Evolutionary conservation across 208 protist species (phyloP), one percentile per base, ranked within the genome.

Genomic region (Novymonas esmeraldas): DNA sequence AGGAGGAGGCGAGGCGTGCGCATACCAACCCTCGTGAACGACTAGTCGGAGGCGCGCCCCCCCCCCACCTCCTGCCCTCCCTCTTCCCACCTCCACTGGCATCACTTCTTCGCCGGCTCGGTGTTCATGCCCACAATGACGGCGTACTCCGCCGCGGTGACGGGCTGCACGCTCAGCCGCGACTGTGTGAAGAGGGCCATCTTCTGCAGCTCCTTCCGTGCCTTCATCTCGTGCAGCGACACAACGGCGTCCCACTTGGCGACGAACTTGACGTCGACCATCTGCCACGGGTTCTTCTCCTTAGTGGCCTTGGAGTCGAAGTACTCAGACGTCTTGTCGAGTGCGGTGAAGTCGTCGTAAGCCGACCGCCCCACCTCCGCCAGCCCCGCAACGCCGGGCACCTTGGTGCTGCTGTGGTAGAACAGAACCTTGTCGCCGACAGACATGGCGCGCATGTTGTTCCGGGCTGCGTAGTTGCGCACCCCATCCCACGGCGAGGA

Each of bases 401-500:
- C 81, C 59, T 89, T 94, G 41, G 85, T 80, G 49, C 90, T 93
- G 75, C 87, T 94, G 65, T 96, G 91, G 64, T 94, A 96, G 66
- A 96, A 96, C 11, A 96, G 73, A 22, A 94, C 76, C 34, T 70
- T 60, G 68, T 96, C 89, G 14, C 85, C 86, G 2, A 90, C 48
- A 13, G 73, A 64, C 91, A 96, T 96, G n/a, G 78, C 64, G 34
- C 73, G 71, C 89, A 96, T 93, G 58, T 94, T 75, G 63, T 96
- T 96, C 10, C 89, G 80, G 26, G 91, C 91, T 0, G 85, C 84
- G 69, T 93, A 93, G 67, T 94, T 96, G 24, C 91, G 81, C 52
- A 96, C 89, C 3, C 91, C 91, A 54, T 96, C 91, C 91, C 91
- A 96, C 13, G 86, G 79, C 2, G 85, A 87, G 11, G 54, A 51